Base-by-base conservation (phyloP, 2,329 filamentous ascomycete species). In the Alternaria sp. region DNA sequence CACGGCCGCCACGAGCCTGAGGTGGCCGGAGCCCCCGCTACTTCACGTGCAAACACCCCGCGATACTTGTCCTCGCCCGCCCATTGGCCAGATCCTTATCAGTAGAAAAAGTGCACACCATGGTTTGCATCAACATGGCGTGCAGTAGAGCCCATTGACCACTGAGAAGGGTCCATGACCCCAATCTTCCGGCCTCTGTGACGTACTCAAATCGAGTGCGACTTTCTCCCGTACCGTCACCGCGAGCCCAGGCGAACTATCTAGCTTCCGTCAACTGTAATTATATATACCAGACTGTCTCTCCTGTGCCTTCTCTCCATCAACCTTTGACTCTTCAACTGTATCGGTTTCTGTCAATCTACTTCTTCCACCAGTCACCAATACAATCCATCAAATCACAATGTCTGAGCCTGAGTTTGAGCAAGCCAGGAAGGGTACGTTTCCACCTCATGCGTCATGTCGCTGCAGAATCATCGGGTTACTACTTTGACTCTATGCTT, bases 401-500 rank as follows among this genome's bases (percentile, higher is more conserved):
- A 95, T 96, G 92, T 92, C 93, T 71, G 94, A 98, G 88, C 94
- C 95, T 78, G 94, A 99, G 86, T 98, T 98, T 85, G 90, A 97
- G 89, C 94, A 98, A 88, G 94, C 94, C 78, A 97, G 97, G 89
- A 92, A 93, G 81, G 93, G 93, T 96, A 84, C 77, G 86, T 71
- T 45, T 30, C 16, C 18, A 9, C 28, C 22, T 25, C 22, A 50
- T 51, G n/a, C 28, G 43, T 10, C 22, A 27, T 11, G 36, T 20
- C n/a, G 3, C 22, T 12, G 9, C 27, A 27, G 8, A 20, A 14
- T 12, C 54, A 18, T 34, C 12, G 28, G 38, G 48, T 22, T 20
- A 11, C n/a, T 45, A 12, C 51, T 14, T 20, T 8, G n/a, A 28
- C 30, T 20, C n/a, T 14, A 36, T 36, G 34, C 12, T 34, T 7